Base-by-base conservation (phyloP, 148 eudicot species). In the Camellia japonica region DNA sequence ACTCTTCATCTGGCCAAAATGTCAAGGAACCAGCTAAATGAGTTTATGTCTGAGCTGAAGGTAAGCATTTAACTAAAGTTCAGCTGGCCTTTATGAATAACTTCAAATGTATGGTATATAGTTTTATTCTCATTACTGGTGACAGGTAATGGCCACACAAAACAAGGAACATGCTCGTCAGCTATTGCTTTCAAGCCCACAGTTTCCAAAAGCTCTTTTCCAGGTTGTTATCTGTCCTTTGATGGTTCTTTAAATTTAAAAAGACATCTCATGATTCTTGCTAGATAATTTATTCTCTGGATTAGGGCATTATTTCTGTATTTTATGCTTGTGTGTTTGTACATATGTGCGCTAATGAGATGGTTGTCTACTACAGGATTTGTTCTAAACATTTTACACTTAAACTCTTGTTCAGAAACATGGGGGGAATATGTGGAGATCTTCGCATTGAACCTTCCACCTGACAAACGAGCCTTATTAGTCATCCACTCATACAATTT, bases 1-100 rank as follows among this genome's bases (percentile, higher is more conserved):
- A 96, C 99, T 70, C 89, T 85, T 71, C 92, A 96, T 90, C 86
- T 96, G 82, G 91, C 99, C 70, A 92, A 92, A 87, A 88, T 96
- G 91, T 92, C 99, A 74, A 90, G 86, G 84, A 88, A 84, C 79
- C 99, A 96, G 84, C 83, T 96, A 80, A 91, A 74, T 78, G 91
- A 91, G 81, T 82, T 94, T 75, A 67, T 96, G 79, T 90, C 93
- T 15, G 98, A 92, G 68, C 66, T 96, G 83, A 91, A 94, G 99
- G 99, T 96, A 80, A 60, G 67, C 71, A n/a, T 78, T 75, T 80
- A 9, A 19, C 75, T 76, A 61, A 51, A 67, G 38, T 55, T 47
- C 54, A 78, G 68, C 59, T 75, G 30, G 20, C 52, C 76, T 13
- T 74, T 18, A 66, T 30, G 44, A 20, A 41, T 59, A 13, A 19